phyloP scores from a whole-genome alignment of 192 early-diverging fungal species.

The Mortierella claussenii region DNA sequence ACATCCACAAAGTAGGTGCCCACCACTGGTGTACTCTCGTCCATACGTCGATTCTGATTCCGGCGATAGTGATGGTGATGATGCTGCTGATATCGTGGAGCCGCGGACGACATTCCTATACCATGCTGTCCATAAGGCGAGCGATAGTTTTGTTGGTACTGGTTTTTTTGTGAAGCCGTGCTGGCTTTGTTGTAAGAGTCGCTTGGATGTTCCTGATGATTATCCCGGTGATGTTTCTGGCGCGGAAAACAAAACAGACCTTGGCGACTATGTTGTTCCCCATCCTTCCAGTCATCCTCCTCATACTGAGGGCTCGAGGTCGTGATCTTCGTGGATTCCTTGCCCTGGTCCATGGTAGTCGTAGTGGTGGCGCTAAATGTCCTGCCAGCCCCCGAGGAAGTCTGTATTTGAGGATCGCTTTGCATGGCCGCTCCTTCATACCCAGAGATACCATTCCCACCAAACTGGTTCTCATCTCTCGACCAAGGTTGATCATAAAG shows the following conservation, averaged over 20 bases:
- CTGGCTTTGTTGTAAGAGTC: background rate
- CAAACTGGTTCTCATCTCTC: background rate
- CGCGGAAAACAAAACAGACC: conserved; percentile 26
- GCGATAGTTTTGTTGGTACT: background rate
- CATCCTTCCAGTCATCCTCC: conserved; percentile 1
- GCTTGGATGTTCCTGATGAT: conserved; percentile 2
- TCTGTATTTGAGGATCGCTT: background rate
- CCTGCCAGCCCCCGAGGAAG: background rate
- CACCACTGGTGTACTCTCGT: conserved; percentile 35
- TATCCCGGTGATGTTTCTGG: conserved; percentile 11
- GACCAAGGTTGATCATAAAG: conserved; percentile 25
- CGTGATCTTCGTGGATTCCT: background rate
- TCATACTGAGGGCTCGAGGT: conserved; percentile 1
- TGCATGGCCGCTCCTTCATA: conserved; percentile 1
- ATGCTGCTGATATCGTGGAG: conserved; percentile 32
- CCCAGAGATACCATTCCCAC: background rate
- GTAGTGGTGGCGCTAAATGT: conserved; percentile 27
- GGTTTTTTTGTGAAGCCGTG: conserved; percentile 11
- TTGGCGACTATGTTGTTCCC: background rate
- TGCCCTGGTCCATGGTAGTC: conserved; percentile 4
- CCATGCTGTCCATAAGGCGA: conserved; percentile 9
- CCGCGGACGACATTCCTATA: no score
- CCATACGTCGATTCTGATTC: conserved; percentile 19
- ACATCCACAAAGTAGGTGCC: conserved; percentile 66
- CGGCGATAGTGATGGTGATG: conserved; percentile 43